phyloP scores from a whole-genome alignment of 805 yeast genomes.

The Saccharomycopsis malanga region DNA sequence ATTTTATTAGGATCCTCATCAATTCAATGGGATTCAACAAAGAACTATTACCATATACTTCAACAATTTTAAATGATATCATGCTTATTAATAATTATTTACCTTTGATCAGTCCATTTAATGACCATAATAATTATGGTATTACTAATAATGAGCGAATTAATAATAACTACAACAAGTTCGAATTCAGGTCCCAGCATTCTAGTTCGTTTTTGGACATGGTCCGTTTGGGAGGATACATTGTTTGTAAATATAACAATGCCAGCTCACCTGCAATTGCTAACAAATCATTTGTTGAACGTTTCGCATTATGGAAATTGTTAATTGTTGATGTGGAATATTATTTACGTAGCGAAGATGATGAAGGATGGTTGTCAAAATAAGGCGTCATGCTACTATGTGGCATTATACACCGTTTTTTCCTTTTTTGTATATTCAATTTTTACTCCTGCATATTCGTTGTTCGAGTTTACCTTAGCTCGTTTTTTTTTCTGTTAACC shows the following conservation, averaged over 20 bases:
- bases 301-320: slow-evolving; percentile 8
- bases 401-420: neutral
- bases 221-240: slow-evolving; percentile 8
- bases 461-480: no score
- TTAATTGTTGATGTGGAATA: slow-evolving; percentile 9
- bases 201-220: slow-evolving; percentile 8
- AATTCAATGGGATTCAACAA: slow-evolving; percentile 27
- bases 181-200: slow-evolving; percentile 6
- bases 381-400: slow-evolving; percentile 3
- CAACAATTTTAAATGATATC: slow-evolving; percentile 26
- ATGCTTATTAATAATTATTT: slow-evolving; percentile 26
- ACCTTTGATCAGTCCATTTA: slow-evolving; percentile 28
- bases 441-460: no score
- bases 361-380: slow-evolving; percentile 18
- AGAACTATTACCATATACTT: slow-evolving; percentile 23
- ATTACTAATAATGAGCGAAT: slow-evolving; percentile 14
- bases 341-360: slow-evolving; percentile 13
- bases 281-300: neutral
- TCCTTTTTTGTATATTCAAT: no score
- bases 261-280: neutral
- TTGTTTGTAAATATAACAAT: slow-evolving; percentile 8
- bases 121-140: slow-evolving; percentile 21
- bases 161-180: slow-evolving; percentile 15
- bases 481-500: no score
- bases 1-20: slow-evolving; percentile 26